Percentiles rank a stretch among this genome's conserved stretches.
Conservation (phyloP, 2,329 filamentous ascomycete genomes). For the Calycina herbarum region DNA sequence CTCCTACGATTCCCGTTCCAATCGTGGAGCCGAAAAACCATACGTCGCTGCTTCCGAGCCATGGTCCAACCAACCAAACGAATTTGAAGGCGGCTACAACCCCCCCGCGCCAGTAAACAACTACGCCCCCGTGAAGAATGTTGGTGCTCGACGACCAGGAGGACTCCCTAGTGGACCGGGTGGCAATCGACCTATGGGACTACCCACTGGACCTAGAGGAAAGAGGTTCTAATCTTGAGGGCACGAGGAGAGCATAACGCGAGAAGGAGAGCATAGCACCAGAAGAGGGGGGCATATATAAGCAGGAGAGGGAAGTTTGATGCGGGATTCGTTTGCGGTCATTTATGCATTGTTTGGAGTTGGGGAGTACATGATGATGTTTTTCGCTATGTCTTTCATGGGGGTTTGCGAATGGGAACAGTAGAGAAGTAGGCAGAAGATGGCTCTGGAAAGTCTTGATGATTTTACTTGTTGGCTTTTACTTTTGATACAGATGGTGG, state of each 20-base stretch:
- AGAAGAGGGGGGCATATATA: background rate
- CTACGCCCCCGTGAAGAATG: slow-evolving; percentile 21
- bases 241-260: background rate
- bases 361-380: background rate
- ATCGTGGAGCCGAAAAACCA: slow-evolving; percentile 40
- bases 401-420: background rate
- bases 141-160: slow-evolving; percentile 43
- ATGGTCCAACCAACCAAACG: slow-evolving; percentile 47
- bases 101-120: background rate
- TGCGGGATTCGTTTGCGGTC: background rate
- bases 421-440: background rate
- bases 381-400: background rate
- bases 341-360: slow-evolving; percentile 9
- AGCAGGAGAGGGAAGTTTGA: background rate
- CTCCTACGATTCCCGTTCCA: slow-evolving; percentile 1
- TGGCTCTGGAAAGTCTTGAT: slow-evolving; percentile 2
- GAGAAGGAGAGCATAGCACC: background rate
- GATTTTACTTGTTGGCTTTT: background rate
- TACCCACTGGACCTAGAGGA: slow-evolving; percentile 32
- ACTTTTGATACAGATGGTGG: background rate
- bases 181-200: slow-evolving; percentile 27
- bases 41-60: slow-evolving; percentile 50
- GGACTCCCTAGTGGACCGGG: slow-evolving; percentile 7
- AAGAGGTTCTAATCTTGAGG: slow-evolving; percentile 17
- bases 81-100: slow-evolving; percentile 41